These are phyloP conservation scores for Dimargaris verticillata DNA, from an alignment of 192 early-diverging fungal genomes.

Conservation along the genomic window DNA sequence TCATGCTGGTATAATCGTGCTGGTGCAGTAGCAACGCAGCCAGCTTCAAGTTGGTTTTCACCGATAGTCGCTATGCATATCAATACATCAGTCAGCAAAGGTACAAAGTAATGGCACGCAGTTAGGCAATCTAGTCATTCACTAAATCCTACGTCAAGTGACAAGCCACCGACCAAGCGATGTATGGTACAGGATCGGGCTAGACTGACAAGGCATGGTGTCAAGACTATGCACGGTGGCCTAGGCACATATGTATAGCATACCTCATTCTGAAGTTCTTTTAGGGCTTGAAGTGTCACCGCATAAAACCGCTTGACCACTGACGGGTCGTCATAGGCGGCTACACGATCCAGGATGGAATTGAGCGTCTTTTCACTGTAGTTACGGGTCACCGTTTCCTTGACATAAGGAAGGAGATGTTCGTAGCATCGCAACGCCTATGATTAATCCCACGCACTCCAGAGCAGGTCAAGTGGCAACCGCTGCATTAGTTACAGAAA, in stretches of 20 bases:
- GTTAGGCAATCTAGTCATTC: too few relatives aligned
- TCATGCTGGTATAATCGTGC: conserved; percentile 53
- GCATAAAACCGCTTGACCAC: conserved; percentile 78
- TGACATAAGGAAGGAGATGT: conserved; percentile 55
- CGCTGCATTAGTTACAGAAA: too few relatives aligned
- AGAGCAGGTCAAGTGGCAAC: too few relatives aligned
- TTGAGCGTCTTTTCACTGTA: conserved; percentile 85
- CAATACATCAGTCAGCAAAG: too few relatives aligned
- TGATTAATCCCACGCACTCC: background rate
- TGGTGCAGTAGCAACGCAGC: conserved; percentile 74
- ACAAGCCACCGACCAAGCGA: too few relatives aligned
- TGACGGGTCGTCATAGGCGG: conserved; percentile 51
- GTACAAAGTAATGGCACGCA: too few relatives aligned
- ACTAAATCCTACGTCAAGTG: too few relatives aligned
- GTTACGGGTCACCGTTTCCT: conserved; percentile 64
- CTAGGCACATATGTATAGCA: too few relatives aligned
- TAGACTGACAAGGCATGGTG: too few relatives aligned
- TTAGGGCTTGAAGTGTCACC: conserved; percentile 48
- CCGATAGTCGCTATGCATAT: conserved; percentile 70
- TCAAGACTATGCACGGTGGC: too few relatives aligned
- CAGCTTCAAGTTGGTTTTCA: conserved; percentile 74
- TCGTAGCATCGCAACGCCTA: conserved; percentile 60
- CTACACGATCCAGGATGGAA: conserved; percentile 69
- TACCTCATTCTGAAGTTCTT: conserved; percentile 76
- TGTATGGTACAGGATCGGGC: too few relatives aligned